These are phyloP conservation scores for Sanghuangporus sanghuang DNA, from an alignment of 1,284 basidiomycete species.

Conservation along the genomic window DNA sequence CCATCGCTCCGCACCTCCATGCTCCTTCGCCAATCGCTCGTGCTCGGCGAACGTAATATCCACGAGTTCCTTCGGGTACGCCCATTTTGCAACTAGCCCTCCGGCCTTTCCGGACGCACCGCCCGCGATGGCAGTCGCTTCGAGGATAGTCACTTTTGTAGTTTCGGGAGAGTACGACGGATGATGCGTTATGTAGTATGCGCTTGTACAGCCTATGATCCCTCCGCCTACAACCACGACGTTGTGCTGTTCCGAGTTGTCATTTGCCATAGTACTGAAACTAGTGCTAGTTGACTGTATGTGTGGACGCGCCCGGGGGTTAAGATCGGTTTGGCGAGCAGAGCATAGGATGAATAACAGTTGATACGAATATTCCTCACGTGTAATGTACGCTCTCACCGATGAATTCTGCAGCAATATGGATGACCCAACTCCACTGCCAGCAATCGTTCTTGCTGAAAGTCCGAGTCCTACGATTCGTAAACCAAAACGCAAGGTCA, in stretches of 20 bases:
- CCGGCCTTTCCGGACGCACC: conserved; percentile 89
- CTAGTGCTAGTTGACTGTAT: neutral
- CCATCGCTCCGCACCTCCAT: conserved; percentile 73
- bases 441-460: no score
- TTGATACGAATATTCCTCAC: no score
- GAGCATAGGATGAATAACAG: neutral
- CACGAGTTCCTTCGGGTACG: conserved; percentile 72
- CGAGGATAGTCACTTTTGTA: conserved; percentile 62
- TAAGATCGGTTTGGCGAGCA: no score
- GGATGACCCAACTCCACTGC: no score
- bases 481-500: no score
- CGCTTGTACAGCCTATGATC: conserved; percentile 82
- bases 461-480: no score
- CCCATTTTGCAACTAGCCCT: conserved; percentile 85
- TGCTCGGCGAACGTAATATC: conserved; percentile 80
- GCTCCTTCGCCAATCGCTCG: conserved; percentile 67
- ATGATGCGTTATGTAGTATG: conserved; percentile 73
- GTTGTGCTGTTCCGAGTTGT: conserved; percentile 7
- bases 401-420: no score
- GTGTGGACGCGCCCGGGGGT: neutral
- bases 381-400: no score
- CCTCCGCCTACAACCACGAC: conserved; percentile 55
- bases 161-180: conserved; percentile 37
- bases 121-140: conserved; percentile 69
- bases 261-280: neutral